These are phyloP conservation scores for Micractinium sp. DNA, from an alignment of 139 green algal species.

Conservation along the genomic window DNA sequence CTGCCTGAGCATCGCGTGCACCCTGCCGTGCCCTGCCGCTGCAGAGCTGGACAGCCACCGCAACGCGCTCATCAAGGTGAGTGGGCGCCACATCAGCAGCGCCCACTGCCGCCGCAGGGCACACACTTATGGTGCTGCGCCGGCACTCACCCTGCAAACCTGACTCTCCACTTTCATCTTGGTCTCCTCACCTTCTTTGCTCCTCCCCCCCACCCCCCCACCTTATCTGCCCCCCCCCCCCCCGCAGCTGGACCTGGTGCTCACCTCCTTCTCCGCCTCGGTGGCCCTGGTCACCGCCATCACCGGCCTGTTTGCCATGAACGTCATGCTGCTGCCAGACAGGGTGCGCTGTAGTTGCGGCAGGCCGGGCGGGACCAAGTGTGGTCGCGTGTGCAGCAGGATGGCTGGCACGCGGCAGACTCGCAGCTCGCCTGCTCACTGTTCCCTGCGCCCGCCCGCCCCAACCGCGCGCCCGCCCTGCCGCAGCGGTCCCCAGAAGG, in stretches of 20 bases:
- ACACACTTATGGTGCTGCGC: neutral
- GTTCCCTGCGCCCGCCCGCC: too few species aligned
- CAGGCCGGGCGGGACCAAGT: too few species aligned
- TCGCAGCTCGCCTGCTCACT: too few species aligned
- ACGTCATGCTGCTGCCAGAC: conserved; percentile 60
- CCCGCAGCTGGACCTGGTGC: conserved; percentile 77
- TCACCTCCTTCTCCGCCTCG: conserved; percentile 83
- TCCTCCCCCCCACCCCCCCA: neutral
- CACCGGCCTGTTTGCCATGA: conserved; percentile 94
- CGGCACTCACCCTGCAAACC: too few species aligned
- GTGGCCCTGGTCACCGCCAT: conserved; percentile 76
- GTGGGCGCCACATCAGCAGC: neutral
- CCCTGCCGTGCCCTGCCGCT: too few species aligned
- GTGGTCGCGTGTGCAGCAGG: neutral
- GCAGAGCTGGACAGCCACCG: conserved; percentile 87
- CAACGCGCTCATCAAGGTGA: conserved; percentile 80
- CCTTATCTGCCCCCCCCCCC: too few species aligned
- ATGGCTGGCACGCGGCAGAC: neutral
- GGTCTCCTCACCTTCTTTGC: neutral
- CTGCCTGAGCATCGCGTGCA: too few species aligned
- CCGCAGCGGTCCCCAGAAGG: neutral
- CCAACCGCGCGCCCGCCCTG: neutral
- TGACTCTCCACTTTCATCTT: too few species aligned
- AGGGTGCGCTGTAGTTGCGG: neutral
- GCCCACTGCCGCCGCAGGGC: too few species aligned